Percentiles rank a stretch among this genome's conserved stretches.
These are phyloP conservation scores for Stentor roeselii DNA, from an alignment of 73 alveolate species.

Conservation along the genomic window DNA sequence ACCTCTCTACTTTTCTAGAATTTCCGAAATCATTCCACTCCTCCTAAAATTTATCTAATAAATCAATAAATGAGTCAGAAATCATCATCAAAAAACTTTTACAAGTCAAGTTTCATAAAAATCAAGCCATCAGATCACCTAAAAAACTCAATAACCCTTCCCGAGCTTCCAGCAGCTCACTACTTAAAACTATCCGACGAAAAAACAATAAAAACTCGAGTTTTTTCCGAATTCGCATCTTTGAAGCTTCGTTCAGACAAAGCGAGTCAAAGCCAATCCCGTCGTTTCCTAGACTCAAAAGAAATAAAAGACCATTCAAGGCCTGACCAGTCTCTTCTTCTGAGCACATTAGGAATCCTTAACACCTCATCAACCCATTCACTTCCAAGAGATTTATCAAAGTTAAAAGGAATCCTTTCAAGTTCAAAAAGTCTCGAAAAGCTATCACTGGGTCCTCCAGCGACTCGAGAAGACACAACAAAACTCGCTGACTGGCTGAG, in stretches of 20 bases:
- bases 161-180: slow-evolving; percentile 3
- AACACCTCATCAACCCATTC: not conserved
- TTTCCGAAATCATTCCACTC: too few relatives aligned
- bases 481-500: slow-evolving; percentile 7
- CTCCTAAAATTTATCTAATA: too few relatives aligned
- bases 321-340: not conserved
- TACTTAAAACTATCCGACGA: not conserved
- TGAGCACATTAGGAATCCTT: not conserved
- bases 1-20: too few relatives aligned
- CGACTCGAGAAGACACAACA: not conserved
- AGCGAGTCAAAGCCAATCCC: not conserved
- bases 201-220: not conserved
- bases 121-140: not conserved
- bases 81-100: too few relatives aligned
- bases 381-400: not conserved
- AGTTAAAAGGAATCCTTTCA: not conserved
- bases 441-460: not conserved
- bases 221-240: not conserved
- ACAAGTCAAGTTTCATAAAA: not conserved
- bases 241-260: not conserved
- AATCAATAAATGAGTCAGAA: too few relatives aligned
- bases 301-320: not conserved
- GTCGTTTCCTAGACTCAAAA: not conserved
- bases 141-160: slow-evolving; percentile 10
- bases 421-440: not conserved